A percentile compares a stretch with the other conserved stretches of the same genome.
phyloP scores from a whole-genome alignment of 371 early-diverging fungal species.

The Mucor circinelloides region DNA sequence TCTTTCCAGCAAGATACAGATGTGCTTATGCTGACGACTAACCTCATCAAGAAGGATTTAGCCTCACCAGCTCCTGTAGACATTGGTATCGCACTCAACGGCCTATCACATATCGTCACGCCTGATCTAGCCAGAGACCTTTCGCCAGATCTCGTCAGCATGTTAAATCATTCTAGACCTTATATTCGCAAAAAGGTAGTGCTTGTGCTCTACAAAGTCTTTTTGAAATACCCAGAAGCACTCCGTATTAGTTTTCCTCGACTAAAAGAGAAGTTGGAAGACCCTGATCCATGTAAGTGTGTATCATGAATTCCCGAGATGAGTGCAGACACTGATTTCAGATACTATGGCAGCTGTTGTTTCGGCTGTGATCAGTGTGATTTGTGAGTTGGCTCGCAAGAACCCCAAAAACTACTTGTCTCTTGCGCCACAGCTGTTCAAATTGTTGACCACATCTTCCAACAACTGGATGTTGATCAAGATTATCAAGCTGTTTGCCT shows the following conservation, averaged over 20 bases:
- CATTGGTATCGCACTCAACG: constrained; percentile 88
- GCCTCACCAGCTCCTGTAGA: constrained; percentile 80
- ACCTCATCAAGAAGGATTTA: constrained; percentile 95
- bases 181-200: constrained; percentile 93
- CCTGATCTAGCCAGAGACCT: constrained; percentile 90
- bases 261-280: constrained; percentile 91
- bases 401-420: constrained; percentile 92
- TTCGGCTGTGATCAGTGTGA: constrained; percentile 89
- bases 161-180: constrained; percentile 89
- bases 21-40: constrained; percentile 95
- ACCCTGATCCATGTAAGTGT: constrained; percentile 84
- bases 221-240: constrained; percentile 89
- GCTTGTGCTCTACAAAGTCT: constrained; percentile 86
- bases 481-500: constrained; percentile 95
- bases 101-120: constrained; percentile 89
- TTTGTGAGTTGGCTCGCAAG: constrained; percentile 92
- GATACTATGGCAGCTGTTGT: constrained; percentile 70
- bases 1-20: constrained; percentile 94
- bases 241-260: constrained; percentile 81
- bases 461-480: constrained; percentile 99
- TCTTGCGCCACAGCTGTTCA: constrained; percentile 92
- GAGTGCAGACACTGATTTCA: neutral
- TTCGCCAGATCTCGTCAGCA: constrained; percentile 81
- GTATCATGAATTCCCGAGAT: no score
- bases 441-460: constrained; percentile 80